A percentile compares a stretch with the other conserved stretches of the same genome.
These are phyloP conservation scores for Diplodia corticola DNA, from an alignment of 2,329 filamentous ascomycete genomes.

Conservation along the genomic window DNA sequence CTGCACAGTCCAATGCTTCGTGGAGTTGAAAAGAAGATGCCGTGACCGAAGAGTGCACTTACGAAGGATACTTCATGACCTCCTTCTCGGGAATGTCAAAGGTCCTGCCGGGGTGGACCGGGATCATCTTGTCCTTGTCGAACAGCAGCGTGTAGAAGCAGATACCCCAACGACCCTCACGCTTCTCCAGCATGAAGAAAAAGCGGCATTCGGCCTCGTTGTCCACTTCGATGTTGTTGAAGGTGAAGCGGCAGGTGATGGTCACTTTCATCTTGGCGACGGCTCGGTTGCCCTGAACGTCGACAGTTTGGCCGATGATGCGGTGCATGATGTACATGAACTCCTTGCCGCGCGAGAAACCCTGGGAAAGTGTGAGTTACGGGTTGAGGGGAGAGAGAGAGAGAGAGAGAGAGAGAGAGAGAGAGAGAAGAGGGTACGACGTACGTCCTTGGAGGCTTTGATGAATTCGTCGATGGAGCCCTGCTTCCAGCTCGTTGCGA, in stretches of 20 bases:
- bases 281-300: slow-evolving; percentile 23
- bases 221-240: slow-evolving; percentile 27
- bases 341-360: slow-evolving; percentile 11
- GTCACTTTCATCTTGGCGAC: slow-evolving; percentile 28
- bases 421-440: slow-evolving; percentile 8
- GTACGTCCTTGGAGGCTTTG: slow-evolving; percentile 27
- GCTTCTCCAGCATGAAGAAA: slow-evolving; percentile 25
- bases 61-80: slow-evolving; percentile 24
- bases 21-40: background rate
- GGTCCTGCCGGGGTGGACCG: slow-evolving; percentile 20
- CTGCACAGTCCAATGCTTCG: background rate
- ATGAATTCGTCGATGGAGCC: slow-evolving; percentile 35
- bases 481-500: slow-evolving; percentile 42
- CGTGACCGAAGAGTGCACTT: background rate
- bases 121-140: slow-evolving; percentile 39
- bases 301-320: slow-evolving; percentile 26
- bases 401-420: too few relatives aligned
- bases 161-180: slow-evolving; percentile 24
- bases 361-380: background rate
- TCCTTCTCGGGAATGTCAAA: slow-evolving; percentile 26
- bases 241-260: slow-evolving; percentile 26
- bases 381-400: too few relatives aligned
- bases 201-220: slow-evolving; percentile 26
- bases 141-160: slow-evolving; percentile 32
- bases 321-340: slow-evolving; percentile 26